phyloP scores from a whole-genome alignment of 2,329 filamentous ascomycete species.

The Xylaria hypoxylon region DNA sequence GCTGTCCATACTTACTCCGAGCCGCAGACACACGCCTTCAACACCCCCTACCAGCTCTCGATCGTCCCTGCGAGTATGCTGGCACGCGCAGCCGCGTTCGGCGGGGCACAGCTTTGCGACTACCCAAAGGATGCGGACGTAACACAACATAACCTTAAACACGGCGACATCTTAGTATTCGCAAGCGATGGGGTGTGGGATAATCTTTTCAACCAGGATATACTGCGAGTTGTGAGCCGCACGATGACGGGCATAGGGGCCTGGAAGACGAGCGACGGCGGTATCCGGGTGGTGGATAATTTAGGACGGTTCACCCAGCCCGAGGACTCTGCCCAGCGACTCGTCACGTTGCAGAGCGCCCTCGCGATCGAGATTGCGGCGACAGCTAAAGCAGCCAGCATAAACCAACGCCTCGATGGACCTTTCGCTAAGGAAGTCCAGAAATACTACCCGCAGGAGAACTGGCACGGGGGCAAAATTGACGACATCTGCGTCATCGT shows the following conservation, averaged over 20 bases:
- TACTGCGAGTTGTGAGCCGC: constrained; percentile 81
- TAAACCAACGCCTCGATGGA: constrained; percentile 84
- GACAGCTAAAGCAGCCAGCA: constrained; percentile 86
- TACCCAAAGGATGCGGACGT: constrained; percentile 86
- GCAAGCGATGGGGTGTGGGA: constrained; percentile 97
- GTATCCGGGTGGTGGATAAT: constrained; percentile 72
- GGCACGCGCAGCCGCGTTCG: constrained; percentile 84
- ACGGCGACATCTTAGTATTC: constrained; percentile 93
- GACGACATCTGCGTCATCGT: constrained; percentile 95
- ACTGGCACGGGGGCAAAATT: constrained; percentile 91
- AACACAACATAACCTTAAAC: constrained; percentile 78
- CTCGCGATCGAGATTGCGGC: constrained; percentile 83
- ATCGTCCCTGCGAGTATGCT: constrained; percentile 85
- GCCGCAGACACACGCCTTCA: constrained; percentile 96
- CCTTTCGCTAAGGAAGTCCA: constrained; percentile 97
- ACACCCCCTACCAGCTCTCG: constrained; percentile 94
- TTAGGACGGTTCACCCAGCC: constrained; percentile 64
- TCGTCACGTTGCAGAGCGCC: constrained; percentile 75
- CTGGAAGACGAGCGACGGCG: constrained; percentile 74
- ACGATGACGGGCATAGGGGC: constrained; percentile 80
- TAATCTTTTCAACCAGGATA: constrained; percentile 91
- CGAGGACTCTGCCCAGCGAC: constrained; percentile 43
- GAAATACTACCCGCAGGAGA: constrained; percentile 84
- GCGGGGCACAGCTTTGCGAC: constrained; percentile 83
- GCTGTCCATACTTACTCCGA: constrained; percentile 85